Percentiles rank a stretch among this genome's conserved stretches.
These are phyloP conservation scores for Lasiodiplodia citricola DNA, from an alignment of 2,329 filamentous ascomycete genomes.

Conservation along the genomic window DNA sequence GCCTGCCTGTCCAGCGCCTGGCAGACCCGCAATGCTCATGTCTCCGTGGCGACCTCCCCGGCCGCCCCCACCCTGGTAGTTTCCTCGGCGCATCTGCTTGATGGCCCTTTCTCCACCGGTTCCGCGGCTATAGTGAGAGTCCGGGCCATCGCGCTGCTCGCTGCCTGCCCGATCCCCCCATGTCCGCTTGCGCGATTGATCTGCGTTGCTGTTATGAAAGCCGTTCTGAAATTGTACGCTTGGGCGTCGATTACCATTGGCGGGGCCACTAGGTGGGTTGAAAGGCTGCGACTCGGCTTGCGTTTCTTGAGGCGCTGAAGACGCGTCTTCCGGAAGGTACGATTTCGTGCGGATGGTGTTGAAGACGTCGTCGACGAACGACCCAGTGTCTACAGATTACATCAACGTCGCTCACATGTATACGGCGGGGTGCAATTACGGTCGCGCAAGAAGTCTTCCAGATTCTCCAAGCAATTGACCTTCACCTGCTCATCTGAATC, in stretches of 20 bases:
- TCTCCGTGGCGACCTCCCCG: constrained; percentile 26
- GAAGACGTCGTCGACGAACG: constrained; percentile 76
- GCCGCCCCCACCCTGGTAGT: constrained; percentile 27
- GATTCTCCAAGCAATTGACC: constrained; percentile 71
- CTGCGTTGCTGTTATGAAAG: constrained; percentile 29
- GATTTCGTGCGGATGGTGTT: constrained; percentile 64
- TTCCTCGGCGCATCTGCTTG: constrained; percentile 66
- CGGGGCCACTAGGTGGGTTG: constrained; percentile 33
- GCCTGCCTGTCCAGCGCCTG: constrained; percentile 36
- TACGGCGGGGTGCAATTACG: constrained; percentile 48
- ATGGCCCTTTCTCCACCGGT: constrained; percentile 49
- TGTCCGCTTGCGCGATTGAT: constrained; percentile 59
- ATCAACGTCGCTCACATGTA: constrained; percentile 10
- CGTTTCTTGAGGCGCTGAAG: constrained; percentile 33
- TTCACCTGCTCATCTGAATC: constrained; percentile 68
- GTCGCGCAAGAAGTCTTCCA: constrained; percentile 76
- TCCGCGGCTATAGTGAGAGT: constrained; percentile 44
- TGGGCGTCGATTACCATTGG: constrained; percentile 30
- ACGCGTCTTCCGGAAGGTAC: constrained; percentile 38
- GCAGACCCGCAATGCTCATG: constrained; percentile 23
- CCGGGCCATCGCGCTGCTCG: constrained; percentile 45
- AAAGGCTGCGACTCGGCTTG: constrained; percentile 37
- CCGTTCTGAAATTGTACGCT: constrained; percentile 29
- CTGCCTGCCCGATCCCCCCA: constrained; percentile 61
- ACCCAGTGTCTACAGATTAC: constrained; percentile 54